Evolutionary conservation across 352 stramenopile genomes (phyloP), one percentile per base, ranked within the genome.

Genomic region (Phytophthora tentaculata): DNA sequence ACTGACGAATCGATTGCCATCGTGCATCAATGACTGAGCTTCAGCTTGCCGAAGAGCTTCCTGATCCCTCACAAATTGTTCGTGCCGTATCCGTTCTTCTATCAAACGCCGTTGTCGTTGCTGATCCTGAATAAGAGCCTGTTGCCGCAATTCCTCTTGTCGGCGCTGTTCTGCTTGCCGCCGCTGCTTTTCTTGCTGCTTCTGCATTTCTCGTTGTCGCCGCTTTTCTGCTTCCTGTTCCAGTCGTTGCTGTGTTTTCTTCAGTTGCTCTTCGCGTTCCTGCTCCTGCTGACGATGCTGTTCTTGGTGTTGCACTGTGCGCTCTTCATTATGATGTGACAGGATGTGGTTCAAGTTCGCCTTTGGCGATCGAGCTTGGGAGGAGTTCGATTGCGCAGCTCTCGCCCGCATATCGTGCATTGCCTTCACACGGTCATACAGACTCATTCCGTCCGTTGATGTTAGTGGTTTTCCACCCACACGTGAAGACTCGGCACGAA

Each of bases 341-440:
- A 73, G 39, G 10, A 69, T 26, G 35, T 67, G 47, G 13, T 52
- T 50, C 29, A 71, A 45, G 58, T 20, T 64, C 55, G 59, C 54
- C 19, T 67, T 78, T 23, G 51, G 35, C 12, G 55, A 59, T 50
- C 7, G 60, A 29, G 50, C 51, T 60, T 77, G 50, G 9, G 32
- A 19, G 22, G 41, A 22, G 5, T 67, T 64, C 19, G 39, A 17
- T 39, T 64, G 43, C 29, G 57, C 39, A 24, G 50, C 57, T 56
- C 55, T 68, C 47, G 44, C 61, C 67, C 57, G 66, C 54, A 71
- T 49, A 39, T 84, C 79, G 45, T 84, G 77, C 77, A 84, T 79
- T 28, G 66, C 63, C 32, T 77, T 71, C 4, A 89, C 69, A 43
- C 67, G 64, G 39, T 87, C 81, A 62, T 86, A 81, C 7, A 87